Conservation (phyloP, 352 stramenopile species). For the Globisporangium takayamanum region DNA sequence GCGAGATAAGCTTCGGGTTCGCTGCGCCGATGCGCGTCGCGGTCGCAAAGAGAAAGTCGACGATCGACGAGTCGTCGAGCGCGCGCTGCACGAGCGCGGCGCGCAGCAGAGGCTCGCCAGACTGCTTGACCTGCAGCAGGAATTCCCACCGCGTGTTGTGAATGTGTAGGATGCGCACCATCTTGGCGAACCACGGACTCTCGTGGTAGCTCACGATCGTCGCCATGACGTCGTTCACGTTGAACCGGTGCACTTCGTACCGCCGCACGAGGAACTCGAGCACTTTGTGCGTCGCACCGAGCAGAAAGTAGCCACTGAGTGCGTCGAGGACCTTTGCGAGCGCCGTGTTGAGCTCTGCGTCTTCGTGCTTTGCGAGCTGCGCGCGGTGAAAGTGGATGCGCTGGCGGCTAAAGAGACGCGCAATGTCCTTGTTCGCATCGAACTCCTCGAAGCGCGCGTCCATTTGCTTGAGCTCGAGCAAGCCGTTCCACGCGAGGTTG, state of each 20-base stretch:
- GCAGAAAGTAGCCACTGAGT: constrained; percentile 80
- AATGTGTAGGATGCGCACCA: constrained; percentile 82
- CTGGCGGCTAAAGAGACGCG: constrained; percentile 62
- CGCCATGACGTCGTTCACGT: constrained; percentile 81
- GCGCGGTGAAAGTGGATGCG: constrained; percentile 79
- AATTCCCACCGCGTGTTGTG: constrained; percentile 80
- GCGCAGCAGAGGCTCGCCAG: constrained; percentile 54
- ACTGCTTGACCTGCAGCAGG: constrained; percentile 65
- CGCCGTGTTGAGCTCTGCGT: constrained; percentile 56
- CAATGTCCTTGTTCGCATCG: constrained; percentile 38
- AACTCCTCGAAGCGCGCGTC: constrained; percentile 69
- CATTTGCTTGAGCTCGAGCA: constrained; percentile 74
- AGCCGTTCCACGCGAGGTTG: constrained; percentile 78
- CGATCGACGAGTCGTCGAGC: constrained; percentile 65
- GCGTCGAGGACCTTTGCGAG: constrained; percentile 69
- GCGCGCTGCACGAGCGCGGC: constrained; percentile 68
- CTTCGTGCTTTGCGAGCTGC: constrained; percentile 50
- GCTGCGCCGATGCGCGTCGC: constrained; percentile 49
- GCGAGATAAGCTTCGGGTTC: constrained; percentile 77
- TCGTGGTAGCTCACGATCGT: constrained; percentile 84
- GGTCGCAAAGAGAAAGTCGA: constrained; percentile 67
- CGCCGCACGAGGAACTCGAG: constrained; percentile 86
- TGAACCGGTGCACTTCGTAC: constrained; percentile 85
- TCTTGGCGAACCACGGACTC: constrained; percentile 75
- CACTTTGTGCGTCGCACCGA: constrained; percentile 77